phyloP scores from a whole-genome alignment of 1,284 basidiomycete species.

The Leccinum fuscescens region DNA sequence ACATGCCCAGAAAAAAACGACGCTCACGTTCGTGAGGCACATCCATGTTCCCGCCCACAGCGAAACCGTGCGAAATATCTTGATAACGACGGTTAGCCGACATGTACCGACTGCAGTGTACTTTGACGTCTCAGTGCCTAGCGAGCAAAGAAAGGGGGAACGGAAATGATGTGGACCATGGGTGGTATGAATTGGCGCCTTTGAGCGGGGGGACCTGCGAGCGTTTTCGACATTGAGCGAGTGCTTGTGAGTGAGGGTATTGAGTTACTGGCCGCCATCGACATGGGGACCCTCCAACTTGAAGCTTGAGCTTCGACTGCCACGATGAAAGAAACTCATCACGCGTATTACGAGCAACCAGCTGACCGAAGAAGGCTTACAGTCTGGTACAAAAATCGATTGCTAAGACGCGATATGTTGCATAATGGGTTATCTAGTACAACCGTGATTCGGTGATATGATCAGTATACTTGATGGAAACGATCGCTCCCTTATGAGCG shows the following conservation, averaged over 20 bases:
- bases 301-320: background rate
- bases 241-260: background rate
- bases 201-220: constrained; percentile 37
- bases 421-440: background rate
- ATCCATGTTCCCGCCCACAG: constrained; percentile 20
- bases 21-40: constrained; percentile 23
- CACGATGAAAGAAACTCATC: background rate
- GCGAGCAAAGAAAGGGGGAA: background rate
- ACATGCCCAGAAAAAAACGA: too few species aligned
- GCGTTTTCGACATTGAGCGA: constrained; percentile 29
- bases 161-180: background rate
- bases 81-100: too few species aligned
- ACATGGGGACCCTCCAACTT: background rate
- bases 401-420: background rate
- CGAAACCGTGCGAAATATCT: constrained; percentile 31
- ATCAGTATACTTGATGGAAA: background rate
- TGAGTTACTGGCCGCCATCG: background rate
- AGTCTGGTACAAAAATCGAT: background rate
- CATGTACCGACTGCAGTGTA: constrained; percentile 38
- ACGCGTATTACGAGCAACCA: background rate
- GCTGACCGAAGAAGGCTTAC: background rate
- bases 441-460: background rate
- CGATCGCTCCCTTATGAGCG: background rate
- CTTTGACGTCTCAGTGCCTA: constrained; percentile 24
- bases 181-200: background rate